Base-by-base conservation (phyloP, 305 asterid species). In the Fraxinus floribunda region DNA sequence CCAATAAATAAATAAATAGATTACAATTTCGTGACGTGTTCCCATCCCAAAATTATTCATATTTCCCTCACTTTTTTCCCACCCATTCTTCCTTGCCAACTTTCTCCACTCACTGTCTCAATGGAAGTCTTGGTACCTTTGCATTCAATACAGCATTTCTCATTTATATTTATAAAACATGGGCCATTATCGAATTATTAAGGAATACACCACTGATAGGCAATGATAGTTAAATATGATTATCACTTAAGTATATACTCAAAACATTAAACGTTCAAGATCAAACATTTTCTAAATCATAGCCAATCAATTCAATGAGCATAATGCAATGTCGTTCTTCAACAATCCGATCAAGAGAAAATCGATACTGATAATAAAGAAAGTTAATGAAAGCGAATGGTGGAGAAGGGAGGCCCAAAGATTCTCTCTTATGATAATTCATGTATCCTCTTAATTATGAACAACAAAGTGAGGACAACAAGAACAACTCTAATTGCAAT, bases 111-210 rank as follows among this genome's bases (percentile, higher is more conserved):
- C 46, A 39, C 11, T 39, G 9, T 3, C 46, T 81, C 84, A 92
- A 87, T 2, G 93, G 93, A 36, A 89, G 36, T 36, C 94, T 93
- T 26, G 93, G 91, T 29, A 92, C 88, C 85, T 22, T 92, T 92
- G 89, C 92, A 88, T 46, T 76, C 76, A 81, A 80, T 77, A 30
- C 55, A 78, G 77, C 24, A 39, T 68, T 82, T 49, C 29, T 26
- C 26, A 16, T 73, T 78, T 20, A 18, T 44, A 13, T 62, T 35
- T 46, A 36, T 44, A 77, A 62, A 9, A 41, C 24, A 41, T 75
- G 36, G 5, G 18, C 57, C 30, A 41, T 18, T 55, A 55, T 15
- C 10, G 9, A n/a, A 4, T 75, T 2, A 75, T 75, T 29, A 26
- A 75, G n/a, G 9, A 26, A 13, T 0, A 9, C 72, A 49, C 18